Evolutionary conservation across 2,329 filamentous ascomycete species (phyloP).

Genomic region (Aspergillaceae sp.): DNA sequence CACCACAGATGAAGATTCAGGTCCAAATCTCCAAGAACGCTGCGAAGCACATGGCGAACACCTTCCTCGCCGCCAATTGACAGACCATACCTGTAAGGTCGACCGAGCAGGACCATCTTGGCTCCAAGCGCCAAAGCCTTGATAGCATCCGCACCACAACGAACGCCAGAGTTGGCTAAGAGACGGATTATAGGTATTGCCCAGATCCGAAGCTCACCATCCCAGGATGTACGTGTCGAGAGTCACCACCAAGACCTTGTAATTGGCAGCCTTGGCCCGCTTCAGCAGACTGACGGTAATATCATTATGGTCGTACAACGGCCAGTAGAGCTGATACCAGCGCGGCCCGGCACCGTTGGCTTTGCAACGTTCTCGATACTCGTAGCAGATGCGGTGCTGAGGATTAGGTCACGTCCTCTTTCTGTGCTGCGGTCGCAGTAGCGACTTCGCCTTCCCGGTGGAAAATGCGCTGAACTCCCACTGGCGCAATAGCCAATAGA

Average conservation of each 20-base stretch:
- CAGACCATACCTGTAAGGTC: slow-evolving; percentile 48
- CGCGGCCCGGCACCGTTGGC: slow-evolving; percentile 48
- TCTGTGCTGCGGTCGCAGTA: slow-evolving; percentile 51
- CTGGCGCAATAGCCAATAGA: slow-evolving; percentile 56
- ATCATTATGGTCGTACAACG: slow-evolving; percentile 47
- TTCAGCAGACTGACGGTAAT: slow-evolving; percentile 55
- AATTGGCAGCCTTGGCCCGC: slow-evolving; percentile 53
- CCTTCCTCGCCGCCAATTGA: slow-evolving; percentile 46
- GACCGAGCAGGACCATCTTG: slow-evolving; percentile 45
- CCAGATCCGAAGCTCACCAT: slow-evolving; percentile 60
- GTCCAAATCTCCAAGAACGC: slow-evolving; percentile 18
- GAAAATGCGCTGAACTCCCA: slow-evolving; percentile 61
- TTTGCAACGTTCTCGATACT: slow-evolving; percentile 58
- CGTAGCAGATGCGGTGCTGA: slow-evolving; percentile 55
- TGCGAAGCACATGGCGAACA: slow-evolving; percentile 41
- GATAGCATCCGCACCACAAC: slow-evolving; percentile 39
- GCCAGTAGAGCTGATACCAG: slow-evolving; percentile 73
- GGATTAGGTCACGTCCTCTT: slow-evolving; percentile 55
- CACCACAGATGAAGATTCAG: slow-evolving; percentile 14
- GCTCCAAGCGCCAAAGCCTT: slow-evolving; percentile 46
- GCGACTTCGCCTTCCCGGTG: slow-evolving; percentile 57
- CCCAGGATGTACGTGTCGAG: slow-evolving; percentile 61
- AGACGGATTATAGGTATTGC: slow-evolving; percentile 44
- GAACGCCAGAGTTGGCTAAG: slow-evolving; percentile 32
- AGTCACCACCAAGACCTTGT: slow-evolving; percentile 59